Base-by-base conservation (phyloP, 345 rosid species). In the Rhizophora apiculata region DNA sequence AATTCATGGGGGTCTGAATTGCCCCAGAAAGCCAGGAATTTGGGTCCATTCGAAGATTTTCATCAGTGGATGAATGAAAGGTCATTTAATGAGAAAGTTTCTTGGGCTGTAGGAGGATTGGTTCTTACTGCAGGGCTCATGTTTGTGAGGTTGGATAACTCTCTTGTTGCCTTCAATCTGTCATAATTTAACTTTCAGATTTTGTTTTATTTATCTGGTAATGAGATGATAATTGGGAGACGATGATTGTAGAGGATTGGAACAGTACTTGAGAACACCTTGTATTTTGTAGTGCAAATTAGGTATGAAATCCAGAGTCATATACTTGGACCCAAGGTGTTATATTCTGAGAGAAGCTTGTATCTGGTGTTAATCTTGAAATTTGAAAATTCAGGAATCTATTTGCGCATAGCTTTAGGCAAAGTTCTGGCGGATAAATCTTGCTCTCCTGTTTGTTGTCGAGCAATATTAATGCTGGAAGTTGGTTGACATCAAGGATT, bases 91-190 rank as follows among this genome's bases (percentile, higher is more conserved):
- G 89, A 85, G 69, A 88, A 77, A 54, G 82, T 90, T 69, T 87
- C 85, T 34, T 82, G 97, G 85, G 98, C 93, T 15, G 82, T 92
- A 36, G 96, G 97, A 69, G 95, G 91, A 67, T 76, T 90, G 86
- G 95, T 87, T 75, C 88, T 85, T 32, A 83, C 90, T 22, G 86
- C 87, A 46, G 94, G 95, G 27, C 75, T 89, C 34, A 49, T 88
- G 68, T 82, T 90, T 75, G 69, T 85, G 65, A 92, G 88, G 96
- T 90, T 46, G 70, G 76, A 71, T 16, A 11, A 54, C 68, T 70
- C 29, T 37, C 77, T 55, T 58, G 6, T 65, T 69, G 21, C 61
- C 62, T 37, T 59, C 63, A 56, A 10, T 58, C 32, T 30, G 24
- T 55, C 46, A 22, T 36, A 24, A 3, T 21, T 34, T 52, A 62